Conservation (phyloP, 257 asterid genomes). For the Thymus quinquecostatus region DNA sequence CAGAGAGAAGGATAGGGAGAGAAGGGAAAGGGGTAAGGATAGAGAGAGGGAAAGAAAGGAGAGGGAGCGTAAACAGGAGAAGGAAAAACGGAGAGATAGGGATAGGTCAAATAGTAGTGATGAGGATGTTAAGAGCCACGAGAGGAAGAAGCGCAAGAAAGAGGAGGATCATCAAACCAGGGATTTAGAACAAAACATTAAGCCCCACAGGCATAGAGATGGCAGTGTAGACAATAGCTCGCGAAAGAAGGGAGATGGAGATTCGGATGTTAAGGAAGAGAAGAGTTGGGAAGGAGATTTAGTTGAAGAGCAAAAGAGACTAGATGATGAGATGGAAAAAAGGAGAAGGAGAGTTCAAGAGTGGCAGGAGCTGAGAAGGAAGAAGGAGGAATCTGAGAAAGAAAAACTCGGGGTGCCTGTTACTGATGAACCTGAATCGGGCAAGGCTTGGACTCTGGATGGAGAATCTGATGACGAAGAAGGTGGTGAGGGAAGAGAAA, state of each 20-base stretch:
- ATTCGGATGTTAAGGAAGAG: slow-evolving; percentile 40
- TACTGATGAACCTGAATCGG: slow-evolving; percentile 57
- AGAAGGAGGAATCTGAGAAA: slow-evolving; percentile 73
- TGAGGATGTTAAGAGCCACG: slow-evolving; percentile 62
- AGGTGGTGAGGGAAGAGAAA: slow-evolving; percentile 53
- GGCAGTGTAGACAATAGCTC: slow-evolving; percentile 48
- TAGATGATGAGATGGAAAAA: slow-evolving; percentile 88
- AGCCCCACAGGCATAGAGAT: slow-evolving; percentile 45
- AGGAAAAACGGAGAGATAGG: slow-evolving; percentile 52
- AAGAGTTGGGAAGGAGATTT: slow-evolving; percentile 67
- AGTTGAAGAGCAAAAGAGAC: slow-evolving; percentile 78
- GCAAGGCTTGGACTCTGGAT: slow-evolving; percentile 87
- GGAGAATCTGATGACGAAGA: slow-evolving; percentile 95
- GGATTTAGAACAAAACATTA: slow-evolving; percentile 52
- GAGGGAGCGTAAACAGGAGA: slow-evolving; percentile 45
- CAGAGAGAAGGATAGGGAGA: slow-evolving; percentile 39
- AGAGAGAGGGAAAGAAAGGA: slow-evolving; percentile 54
- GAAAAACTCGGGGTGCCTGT: slow-evolving; percentile 62
- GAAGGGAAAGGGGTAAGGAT: slow-evolving; percentile 39
- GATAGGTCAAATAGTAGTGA: slow-evolving; percentile 55
- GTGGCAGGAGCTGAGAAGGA: slow-evolving; percentile 84
- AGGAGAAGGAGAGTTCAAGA: slow-evolving; percentile 91
- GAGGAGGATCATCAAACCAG: slow-evolving; percentile 56
- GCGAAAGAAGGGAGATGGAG: slow-evolving; percentile 49
- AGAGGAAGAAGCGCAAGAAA: slow-evolving; percentile 68